Evolutionary conservation across 2,329 filamentous ascomycete genomes (phyloP).

Genomic region (Trichoderma breve): DNA sequence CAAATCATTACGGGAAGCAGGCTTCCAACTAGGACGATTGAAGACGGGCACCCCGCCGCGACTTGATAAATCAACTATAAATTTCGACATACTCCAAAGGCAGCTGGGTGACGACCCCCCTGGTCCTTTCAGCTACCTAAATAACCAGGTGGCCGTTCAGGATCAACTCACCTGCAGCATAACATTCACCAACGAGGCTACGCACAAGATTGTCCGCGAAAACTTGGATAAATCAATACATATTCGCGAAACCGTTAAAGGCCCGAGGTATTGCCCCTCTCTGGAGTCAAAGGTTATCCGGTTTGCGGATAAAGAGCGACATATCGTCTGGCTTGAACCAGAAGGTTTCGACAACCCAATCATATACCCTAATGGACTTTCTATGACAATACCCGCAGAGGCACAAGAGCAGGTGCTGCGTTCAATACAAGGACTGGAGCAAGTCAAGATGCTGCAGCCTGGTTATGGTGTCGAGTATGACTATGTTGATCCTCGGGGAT

Average conservation of each 20-base stretch:
- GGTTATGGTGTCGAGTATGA: conserved; percentile 98
- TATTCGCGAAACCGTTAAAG: conserved; percentile 91
- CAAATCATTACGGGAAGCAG: conserved; percentile 83
- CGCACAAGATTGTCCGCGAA: conserved; percentile 78
- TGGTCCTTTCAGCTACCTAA: conserved; percentile 86
- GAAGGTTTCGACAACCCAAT: conserved; percentile 89
- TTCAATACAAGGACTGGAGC: conserved; percentile 83
- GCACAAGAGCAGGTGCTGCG: conserved; percentile 83
- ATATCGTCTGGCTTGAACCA: conserved; percentile 95
- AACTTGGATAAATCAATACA: conserved; percentile 97
- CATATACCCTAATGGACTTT: conserved; percentile 94
- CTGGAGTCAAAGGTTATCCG: conserved; percentile 91
- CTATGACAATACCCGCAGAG: conserved; percentile 90
- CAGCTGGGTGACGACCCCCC: conserved; percentile 85
- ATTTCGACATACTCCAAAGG: conserved; percentile 68
- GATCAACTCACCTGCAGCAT: conserved; percentile 83
- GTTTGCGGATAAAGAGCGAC: conserved; percentile 74
- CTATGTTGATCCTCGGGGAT: conserved; percentile 89
- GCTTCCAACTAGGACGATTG: conserved; percentile 82
- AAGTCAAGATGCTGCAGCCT: conserved; percentile 87
- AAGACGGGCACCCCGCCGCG: conserved; percentile 96
- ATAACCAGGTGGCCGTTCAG: conserved; percentile 71
- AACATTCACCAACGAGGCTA: conserved; percentile 79
- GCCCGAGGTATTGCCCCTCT: conserved; percentile 92
- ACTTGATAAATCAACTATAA: conserved; percentile 76